A percentile compares a stretch with the other conserved stretches of the same genome.
Conservation (phyloP, 495 filamentous ascomycete species). For the Penicillium pulvis region DNA sequence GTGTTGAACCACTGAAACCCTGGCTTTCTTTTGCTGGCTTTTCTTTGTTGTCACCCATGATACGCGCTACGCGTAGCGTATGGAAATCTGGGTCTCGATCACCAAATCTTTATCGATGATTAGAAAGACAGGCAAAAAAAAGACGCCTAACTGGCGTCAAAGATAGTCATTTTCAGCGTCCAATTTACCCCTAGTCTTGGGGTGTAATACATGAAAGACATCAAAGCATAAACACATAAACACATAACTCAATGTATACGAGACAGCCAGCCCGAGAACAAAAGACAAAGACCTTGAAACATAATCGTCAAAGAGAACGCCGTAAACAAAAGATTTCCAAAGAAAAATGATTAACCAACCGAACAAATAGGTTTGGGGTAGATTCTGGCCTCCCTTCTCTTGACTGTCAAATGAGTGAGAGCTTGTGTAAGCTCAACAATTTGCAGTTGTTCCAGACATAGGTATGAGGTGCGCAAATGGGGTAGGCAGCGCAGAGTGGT, state of each 20-base stretch:
- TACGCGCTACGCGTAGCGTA: not conserved
- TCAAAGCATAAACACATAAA: conserved; percentile 4
- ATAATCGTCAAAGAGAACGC: not conserved
- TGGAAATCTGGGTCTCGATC: not conserved
- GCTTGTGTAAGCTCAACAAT: not conserved
- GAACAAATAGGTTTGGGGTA: not conserved
- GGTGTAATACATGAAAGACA: conserved; percentile 6
- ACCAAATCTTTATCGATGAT: not conserved
- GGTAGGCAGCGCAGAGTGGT: not conserved
- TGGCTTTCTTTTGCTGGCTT: not conserved
- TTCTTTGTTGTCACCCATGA: not conserved
- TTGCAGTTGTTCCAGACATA: not conserved
- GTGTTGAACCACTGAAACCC: too few species aligned
- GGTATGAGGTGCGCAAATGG: not conserved
- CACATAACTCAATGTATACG: conserved; percentile 3
- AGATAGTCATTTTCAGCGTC: not conserved
- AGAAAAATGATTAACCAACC: not conserved
- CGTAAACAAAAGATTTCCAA: conserved; percentile 4
- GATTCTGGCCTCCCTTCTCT: not conserved
- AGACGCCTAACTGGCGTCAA: not conserved
- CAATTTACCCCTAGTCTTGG: not conserved
- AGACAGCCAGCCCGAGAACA: conserved; percentile 13
- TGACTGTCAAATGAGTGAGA: not conserved
- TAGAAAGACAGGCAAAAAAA: not conserved
- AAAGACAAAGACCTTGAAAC: not conserved